phyloP scores from a whole-genome alignment of 164 flowering plant species.

The Santalum album region DNA sequence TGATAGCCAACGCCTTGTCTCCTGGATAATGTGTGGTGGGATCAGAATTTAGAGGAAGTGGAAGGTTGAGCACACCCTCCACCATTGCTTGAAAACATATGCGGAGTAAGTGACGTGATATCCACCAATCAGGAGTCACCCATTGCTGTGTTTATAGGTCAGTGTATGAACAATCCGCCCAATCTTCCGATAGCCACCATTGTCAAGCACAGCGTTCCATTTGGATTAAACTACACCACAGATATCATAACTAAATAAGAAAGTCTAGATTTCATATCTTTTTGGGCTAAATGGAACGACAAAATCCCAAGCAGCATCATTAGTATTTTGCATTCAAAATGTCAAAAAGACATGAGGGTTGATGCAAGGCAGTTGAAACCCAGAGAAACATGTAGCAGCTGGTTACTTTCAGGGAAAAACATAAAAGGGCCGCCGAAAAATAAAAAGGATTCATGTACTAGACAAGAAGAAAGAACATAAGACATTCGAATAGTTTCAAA shows the following conservation, averaged over 20 bases:
- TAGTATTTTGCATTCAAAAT: too few relatives aligned
- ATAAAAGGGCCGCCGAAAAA: too few relatives aligned
- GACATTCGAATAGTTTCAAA: too few relatives aligned
- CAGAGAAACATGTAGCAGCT: too few relatives aligned
- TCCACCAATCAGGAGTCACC: slow-evolving; percentile 76
- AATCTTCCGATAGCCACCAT: slow-evolving; percentile 72
- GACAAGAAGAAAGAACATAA: too few relatives aligned
- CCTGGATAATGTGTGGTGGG: slow-evolving; percentile 83
- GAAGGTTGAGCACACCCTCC: slow-evolving; percentile 75
- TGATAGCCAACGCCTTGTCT: slow-evolving; percentile 43
- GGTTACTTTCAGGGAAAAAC: too few relatives aligned
- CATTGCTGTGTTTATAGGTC: slow-evolving; percentile 48
- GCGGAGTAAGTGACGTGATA: slow-evolving; percentile 89
- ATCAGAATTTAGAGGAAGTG: slow-evolving; percentile 50
- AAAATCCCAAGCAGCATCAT: too few relatives aligned
- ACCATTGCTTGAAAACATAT: slow-evolving; percentile 87
- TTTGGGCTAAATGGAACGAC: too few relatives aligned
- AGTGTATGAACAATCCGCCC: slow-evolving; percentile 41
- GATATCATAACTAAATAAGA: background rate
- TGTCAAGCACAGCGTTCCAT: slow-evolving; percentile 92
- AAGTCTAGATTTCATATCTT: background rate
- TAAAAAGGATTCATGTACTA: too few relatives aligned
- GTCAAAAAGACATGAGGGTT: too few relatives aligned
- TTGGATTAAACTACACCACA: slow-evolving; percentile 81
- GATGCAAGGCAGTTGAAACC: too few relatives aligned